Evolutionary conservation across 331 rosid genomes (phyloP).

Genomic region (Telfairia occidentalis): DNA sequence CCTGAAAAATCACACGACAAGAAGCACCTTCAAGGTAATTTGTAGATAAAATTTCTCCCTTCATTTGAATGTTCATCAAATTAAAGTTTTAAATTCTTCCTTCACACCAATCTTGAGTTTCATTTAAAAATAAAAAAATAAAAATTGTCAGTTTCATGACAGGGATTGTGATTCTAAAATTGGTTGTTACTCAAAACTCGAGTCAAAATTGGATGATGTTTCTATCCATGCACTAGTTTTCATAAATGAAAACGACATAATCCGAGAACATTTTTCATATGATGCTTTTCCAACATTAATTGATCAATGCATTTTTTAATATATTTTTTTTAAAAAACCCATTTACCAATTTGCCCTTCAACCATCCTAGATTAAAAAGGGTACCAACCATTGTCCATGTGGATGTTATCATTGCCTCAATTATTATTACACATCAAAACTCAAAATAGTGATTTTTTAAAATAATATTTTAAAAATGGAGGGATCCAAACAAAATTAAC

Average conservation of each 20-base stretch:
- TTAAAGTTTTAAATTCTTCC: background rate
- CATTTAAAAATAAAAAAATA: no score
- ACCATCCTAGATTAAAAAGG: background rate
- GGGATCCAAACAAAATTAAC: background rate
- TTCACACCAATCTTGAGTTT: background rate
- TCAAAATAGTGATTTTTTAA: background rate
- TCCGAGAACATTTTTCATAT: background rate
- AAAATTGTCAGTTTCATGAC: background rate
- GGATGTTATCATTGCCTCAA: constrained; percentile 3
- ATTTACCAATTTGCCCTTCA: constrained; percentile 9
- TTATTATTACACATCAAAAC: background rate
- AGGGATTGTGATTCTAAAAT: background rate
- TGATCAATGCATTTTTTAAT: background rate
- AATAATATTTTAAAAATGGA: background rate
- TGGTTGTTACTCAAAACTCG: background rate
- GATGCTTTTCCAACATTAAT: background rate
- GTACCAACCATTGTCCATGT: background rate
- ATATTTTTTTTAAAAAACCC: background rate
- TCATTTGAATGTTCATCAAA: background rate
- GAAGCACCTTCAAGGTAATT: constrained; percentile 69
- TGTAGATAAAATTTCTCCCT: background rate
- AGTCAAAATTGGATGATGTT: background rate
- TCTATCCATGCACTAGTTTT: background rate
- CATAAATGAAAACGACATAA: background rate
- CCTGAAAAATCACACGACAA: constrained; percentile 67